Evolutionary conservation across 306 rosid species (phyloP).

Genomic region (Glycine latifolia): DNA sequence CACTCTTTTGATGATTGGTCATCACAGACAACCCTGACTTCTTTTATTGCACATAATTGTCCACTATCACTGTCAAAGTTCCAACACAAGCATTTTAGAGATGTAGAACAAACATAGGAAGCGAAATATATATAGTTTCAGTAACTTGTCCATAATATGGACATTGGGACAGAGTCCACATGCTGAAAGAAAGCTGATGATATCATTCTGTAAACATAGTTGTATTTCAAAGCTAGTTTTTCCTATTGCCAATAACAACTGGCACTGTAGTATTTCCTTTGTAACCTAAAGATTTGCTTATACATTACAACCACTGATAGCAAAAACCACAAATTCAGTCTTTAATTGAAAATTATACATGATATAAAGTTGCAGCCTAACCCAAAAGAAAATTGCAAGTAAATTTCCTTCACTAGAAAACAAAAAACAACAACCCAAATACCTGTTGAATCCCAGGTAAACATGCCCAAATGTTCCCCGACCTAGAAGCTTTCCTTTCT

Average conservation of each 20-base stretch:
- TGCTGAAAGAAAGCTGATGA: slow-evolving; percentile 23
- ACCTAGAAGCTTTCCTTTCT: slow-evolving; percentile 95
- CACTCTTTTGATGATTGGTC: slow-evolving; percentile 90
- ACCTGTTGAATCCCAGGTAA: slow-evolving; percentile 94
- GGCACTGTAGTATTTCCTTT: slow-evolving; percentile 25
- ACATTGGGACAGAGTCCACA: slow-evolving; percentile 32
- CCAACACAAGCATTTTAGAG: slow-evolving; percentile 54
- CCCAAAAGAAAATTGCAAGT: slow-evolving; percentile 35
- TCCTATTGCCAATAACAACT: not conserved
- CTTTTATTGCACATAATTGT: slow-evolving; percentile 97
- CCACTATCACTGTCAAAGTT: slow-evolving; percentile 80
- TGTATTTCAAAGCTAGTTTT: slow-evolving; percentile 4
- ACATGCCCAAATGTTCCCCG: slow-evolving; percentile 98
- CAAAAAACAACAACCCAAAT: slow-evolving; percentile 15
- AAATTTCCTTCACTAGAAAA: slow-evolving; percentile 27
- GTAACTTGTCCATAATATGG: slow-evolving; percentile 36
- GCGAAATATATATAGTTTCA: slow-evolving; percentile 36
- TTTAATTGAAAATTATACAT: slow-evolving; percentile 34
- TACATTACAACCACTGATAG: slow-evolving; percentile 29
- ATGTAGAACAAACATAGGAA: slow-evolving; percentile 40
- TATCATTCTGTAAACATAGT: slow-evolving; percentile 40
- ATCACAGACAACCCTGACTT: slow-evolving; percentile 84
- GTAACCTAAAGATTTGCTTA: slow-evolving; percentile 19
- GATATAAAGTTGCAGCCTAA: slow-evolving; percentile 20
- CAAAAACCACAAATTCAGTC: slow-evolving; percentile 16